These are phyloP conservation scores for Pyrrhoderma lamaoense DNA, from an alignment of 1,284 basidiomycete genomes.

Conservation along the genomic window DNA sequence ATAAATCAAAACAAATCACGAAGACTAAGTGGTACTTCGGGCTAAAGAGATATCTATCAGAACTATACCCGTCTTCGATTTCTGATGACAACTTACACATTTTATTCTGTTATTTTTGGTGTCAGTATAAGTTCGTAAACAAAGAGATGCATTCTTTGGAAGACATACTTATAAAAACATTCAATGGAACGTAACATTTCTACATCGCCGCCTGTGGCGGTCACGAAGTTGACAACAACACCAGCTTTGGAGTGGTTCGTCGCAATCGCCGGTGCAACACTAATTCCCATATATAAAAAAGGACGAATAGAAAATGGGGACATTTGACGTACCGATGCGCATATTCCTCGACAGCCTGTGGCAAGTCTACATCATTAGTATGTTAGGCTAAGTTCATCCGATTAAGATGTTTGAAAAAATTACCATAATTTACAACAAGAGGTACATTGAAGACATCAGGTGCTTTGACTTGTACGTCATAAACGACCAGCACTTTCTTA, in stretches of 20 bases:
- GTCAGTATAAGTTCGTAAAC: constrained; percentile 18
- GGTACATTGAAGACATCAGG: constrained; percentile 87
- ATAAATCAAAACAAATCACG: constrained; percentile 72
- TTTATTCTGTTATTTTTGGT: constrained; percentile 54
- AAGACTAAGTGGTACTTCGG: constrained; percentile 81
- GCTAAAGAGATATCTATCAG: constrained; percentile 37
- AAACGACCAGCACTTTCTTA: constrained; percentile 75
- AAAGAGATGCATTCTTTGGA: constrained; percentile 20
- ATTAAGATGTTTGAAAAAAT: constrained; percentile 14
- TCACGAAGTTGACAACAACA: constrained; percentile 92
- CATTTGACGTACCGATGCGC: constrained; percentile 76
- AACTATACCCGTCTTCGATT: constrained; percentile 12
- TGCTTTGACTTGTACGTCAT: constrained; percentile 85
- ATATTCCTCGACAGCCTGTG: constrained; percentile 93
- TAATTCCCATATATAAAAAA: constrained; percentile 25
- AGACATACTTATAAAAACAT: constrained; percentile 83
- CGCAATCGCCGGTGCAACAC: constrained; percentile 76
- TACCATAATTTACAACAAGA: constrained; percentile 88
- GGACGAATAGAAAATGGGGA: no score
- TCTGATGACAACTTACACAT: constrained; percentile 56
- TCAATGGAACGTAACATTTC: constrained; percentile 97
- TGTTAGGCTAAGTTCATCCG: not conserved
- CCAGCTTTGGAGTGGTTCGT: constrained; percentile 76
- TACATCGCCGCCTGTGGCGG: constrained; percentile 92
- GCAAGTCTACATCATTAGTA: constrained; percentile 58